Evolutionary conservation across 257 asterid species (phyloP), one percentile per base, ranked within the genome.

Genomic region (Echites panduratus): DNA sequence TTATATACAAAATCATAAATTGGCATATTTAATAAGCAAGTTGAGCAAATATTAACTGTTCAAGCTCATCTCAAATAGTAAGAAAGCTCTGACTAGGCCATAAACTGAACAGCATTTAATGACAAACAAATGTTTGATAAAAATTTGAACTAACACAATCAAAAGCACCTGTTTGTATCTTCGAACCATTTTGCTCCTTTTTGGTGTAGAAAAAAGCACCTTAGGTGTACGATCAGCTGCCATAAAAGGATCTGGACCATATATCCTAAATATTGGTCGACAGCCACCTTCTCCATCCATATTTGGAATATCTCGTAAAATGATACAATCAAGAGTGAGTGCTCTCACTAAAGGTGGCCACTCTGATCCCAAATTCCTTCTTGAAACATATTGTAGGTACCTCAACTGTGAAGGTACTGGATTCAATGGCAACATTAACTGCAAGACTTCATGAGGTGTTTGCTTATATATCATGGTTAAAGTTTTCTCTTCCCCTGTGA

Each of bases 321-420:
- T 85, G 72, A 90, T 41, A 40, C 80, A 82, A 70, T 85, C 92
- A 76, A 90, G 80, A 0, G 84, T 81, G 68, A 90, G 76, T 4
- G 89, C 83, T 79, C 89, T 68, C 53, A 80, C 93, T 65, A 77
- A 64, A 5, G 90, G 89, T 38, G 85, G 87, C 96, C 96, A 87
- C 61, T 80, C 78, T 9, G 83, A 79, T 52, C 83, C 81, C 44
- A 82, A 68, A 47, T 84, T 84, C 76, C 93, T 89, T 68, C 87
- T 86, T 3, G 91, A 87, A 52, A 89, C 83, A 79, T 89, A 89
- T 29, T 86, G 89, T 47, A 89, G 71, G 75, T 87, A 90, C 84
- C 97, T 84, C 79, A 89, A 71, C 64, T 90, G 97, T 43, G 97
- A 90, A 77, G 93, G 90, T 52, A 87, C 58, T 9, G 96, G 89